Conservation (phyloP, 305 asterid genomes). For the Ajuga reptans region DNA sequence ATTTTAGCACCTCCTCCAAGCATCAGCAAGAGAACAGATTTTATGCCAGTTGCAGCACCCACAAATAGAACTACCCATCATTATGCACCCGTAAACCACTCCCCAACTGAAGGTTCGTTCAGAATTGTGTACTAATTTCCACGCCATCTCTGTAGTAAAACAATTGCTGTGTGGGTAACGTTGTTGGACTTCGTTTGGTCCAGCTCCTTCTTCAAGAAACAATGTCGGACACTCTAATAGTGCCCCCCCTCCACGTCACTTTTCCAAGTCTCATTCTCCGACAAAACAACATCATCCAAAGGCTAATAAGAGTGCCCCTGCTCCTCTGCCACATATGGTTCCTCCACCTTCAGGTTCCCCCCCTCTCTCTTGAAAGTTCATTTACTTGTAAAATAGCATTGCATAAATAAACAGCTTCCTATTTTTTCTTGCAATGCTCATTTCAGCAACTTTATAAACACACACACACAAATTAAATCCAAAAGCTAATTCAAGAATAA, state of each 20-base stretch:
- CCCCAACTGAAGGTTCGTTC: conserved; percentile 50
- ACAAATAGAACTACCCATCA: conserved; percentile 25
- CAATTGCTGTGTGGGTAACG: conserved; percentile 1
- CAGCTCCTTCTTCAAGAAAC: conserved; percentile 50
- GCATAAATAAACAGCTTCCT: neutral
- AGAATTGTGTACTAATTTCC: conserved; percentile 14
- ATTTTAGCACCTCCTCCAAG: conserved; percentile 47
- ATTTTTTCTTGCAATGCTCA: conserved; percentile 9
- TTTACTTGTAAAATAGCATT: no score
- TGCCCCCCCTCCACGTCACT: conserved; percentile 49
- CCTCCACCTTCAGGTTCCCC: conserved; percentile 60
- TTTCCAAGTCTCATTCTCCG: conserved; percentile 35
- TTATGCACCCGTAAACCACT: conserved; percentile 32
- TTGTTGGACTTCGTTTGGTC: conserved; percentile 21
- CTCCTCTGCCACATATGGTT: conserved; percentile 37
- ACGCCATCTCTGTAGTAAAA: neutral
- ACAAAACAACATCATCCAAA: conserved; percentile 31
- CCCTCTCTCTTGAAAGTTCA: conserved; percentile 17
- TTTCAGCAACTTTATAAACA: conserved; percentile 23
- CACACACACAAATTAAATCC: conserved; percentile 23
- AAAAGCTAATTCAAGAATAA: conserved; percentile 20
- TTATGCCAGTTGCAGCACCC: conserved; percentile 48
- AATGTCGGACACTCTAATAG: conserved; percentile 23
- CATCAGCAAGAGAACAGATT: conserved; percentile 28
- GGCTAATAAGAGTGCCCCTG: conserved; percentile 31